phyloP scores from a whole-genome alignment of 257 asterid genomes.

The Fraxinus americana region DNA sequence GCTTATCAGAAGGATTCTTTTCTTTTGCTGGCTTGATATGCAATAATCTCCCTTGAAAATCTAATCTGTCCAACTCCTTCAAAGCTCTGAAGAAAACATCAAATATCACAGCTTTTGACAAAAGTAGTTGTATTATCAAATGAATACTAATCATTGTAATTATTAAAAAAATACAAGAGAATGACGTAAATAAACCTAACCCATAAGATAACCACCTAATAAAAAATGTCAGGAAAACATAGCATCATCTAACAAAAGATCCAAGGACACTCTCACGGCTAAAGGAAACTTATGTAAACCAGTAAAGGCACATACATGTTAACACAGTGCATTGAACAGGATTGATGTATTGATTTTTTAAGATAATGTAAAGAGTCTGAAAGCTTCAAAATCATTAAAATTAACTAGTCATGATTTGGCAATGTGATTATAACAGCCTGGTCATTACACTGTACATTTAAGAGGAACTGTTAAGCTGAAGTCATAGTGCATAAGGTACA shows the following conservation, averaged over 20 bases:
- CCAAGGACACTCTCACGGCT: conserved; percentile 6
- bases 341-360: background rate
- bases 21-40: conserved; percentile 90
- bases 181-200: conserved; percentile 10
- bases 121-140: background rate
- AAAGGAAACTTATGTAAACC: conserved; percentile 10
- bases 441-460: background rate
- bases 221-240: background rate
- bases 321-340: background rate
- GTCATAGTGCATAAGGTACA: conserved; percentile 2
- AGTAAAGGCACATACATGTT: background rate
- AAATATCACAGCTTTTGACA: conserved; percentile 1
- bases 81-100: conserved; percentile 60
- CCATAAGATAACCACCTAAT: background rate
- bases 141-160: background rate
- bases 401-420: background rate
- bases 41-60: conserved; percentile 90
- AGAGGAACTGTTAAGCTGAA: background rate
- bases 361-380: background rate
- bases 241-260: conserved; percentile 13
- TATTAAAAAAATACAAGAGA: background rate
- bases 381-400: conserved; percentile 12
- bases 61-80: conserved; percentile 72
- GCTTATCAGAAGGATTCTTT: too few species aligned
- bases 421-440: background rate